Evolutionary conservation across 2,329 filamentous ascomycete species (phyloP).

Genomic region (Penicillium sclerotigenum): DNA sequence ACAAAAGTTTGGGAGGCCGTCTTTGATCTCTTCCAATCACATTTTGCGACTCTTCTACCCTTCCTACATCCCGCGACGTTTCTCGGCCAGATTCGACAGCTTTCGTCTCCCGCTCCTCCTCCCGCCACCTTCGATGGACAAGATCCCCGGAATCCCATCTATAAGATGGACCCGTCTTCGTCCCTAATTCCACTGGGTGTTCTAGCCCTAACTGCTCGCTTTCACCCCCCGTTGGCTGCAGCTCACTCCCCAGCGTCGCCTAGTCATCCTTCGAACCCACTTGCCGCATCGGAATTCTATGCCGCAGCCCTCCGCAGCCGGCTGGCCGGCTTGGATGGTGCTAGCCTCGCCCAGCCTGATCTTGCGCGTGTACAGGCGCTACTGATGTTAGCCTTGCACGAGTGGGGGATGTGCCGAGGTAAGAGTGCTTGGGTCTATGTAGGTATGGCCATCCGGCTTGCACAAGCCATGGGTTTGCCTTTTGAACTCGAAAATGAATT

Average conservation of each 20-base stretch:
- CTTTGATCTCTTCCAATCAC: conserved; percentile 58
- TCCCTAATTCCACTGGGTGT: conserved; percentile 55
- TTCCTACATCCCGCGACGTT: conserved; percentile 57
- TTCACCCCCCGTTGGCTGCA: conserved; percentile 49
- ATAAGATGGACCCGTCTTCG: conserved; percentile 39
- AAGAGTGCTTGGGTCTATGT: conserved; percentile 52
- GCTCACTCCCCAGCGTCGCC: conserved; percentile 48
- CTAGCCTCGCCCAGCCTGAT: conserved; percentile 42
- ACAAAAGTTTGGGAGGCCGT: conserved; percentile 56
- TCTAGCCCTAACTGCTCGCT: conserved; percentile 55
- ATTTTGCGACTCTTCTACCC: conserved; percentile 56
- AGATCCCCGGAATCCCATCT: conserved; percentile 29
- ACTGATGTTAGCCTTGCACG: conserved; percentile 56
- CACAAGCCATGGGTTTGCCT: conserved; percentile 47
- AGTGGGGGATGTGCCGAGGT: conserved; percentile 56
- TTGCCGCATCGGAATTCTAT: conserved; percentile 54
- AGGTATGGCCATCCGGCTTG: conserved; percentile 46
- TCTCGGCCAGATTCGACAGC: conserved; percentile 47
- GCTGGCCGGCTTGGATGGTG: conserved; percentile 45
- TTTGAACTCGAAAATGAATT: conserved; percentile 49
- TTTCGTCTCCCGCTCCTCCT: conserved; percentile 25
- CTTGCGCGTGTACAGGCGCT: conserved; percentile 54
- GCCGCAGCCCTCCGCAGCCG: conserved; percentile 51
- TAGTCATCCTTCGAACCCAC: conserved; percentile 46
- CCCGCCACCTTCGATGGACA: conserved; percentile 21